Evolutionary conservation across 805 yeast species (phyloP), one percentile per base, ranked within the genome.

Genomic region (Schwanniomyces pseudopolymorphus): DNA sequence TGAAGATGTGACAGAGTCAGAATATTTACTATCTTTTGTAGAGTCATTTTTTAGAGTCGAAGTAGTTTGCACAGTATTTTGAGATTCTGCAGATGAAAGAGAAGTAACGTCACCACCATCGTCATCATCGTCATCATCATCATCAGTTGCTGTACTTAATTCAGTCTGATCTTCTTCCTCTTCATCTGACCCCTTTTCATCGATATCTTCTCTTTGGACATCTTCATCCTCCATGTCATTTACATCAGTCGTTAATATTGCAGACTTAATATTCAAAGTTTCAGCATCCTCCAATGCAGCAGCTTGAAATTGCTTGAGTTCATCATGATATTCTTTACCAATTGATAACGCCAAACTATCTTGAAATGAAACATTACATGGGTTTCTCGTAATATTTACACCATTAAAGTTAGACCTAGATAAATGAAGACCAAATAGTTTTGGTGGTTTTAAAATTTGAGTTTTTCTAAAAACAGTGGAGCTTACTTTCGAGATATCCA

Each of bases 391-490:
- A 1, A 87, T 79, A 14, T 77, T 79, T 36, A 80, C 80, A 7
- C 87, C 89, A 41, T 80, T 76, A 59, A 78, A 90, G 36, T 86
- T 77, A 0, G 97, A 91, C 56, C 98, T 74, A 8, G 96, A 89
- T 36, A 94, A 66, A 62, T 92, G 98, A n/a, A 92, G 67, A 0
- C 87, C 79, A 42, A 94, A 72, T 5, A 88, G 68, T 45, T 78
- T 74, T 0, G 99, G 97, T 3, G 88, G 79, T 45, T 77, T 75
- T 10, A 80, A 72, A 35, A 89, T 75, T 20, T 75, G 72, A 0
- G 84, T 80, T 50, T 77, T 78, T 58, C 88, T 87, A 26, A 81
- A 78, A 4, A 92, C 89, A 0, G 84, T 79, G 0, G 92, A 79
- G 38, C 80, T 78, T 3, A 87, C 59, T 8, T 64, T 57, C 20